phyloP scores from a whole-genome alignment of 176 grass and related monocot species.

The Olyra latifolia region DNA sequence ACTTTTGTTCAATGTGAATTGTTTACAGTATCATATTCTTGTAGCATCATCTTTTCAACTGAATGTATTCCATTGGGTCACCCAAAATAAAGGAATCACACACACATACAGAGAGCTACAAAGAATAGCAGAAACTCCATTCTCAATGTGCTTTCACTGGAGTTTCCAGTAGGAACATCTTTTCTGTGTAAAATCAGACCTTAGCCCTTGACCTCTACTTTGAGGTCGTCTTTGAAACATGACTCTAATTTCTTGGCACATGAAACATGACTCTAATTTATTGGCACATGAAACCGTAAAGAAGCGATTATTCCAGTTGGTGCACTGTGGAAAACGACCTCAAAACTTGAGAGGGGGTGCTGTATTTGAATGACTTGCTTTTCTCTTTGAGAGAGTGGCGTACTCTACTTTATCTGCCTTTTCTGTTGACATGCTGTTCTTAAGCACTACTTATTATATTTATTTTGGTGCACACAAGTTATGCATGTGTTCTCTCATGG shows the following conservation, averaged over 20 bases:
- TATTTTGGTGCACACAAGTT: neutral
- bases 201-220: neutral
- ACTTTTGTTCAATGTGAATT: neutral
- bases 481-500: neutral
- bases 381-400: neutral
- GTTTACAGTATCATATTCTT: conserved; percentile 9
- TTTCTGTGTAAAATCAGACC: neutral
- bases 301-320: neutral
- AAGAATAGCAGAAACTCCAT: neutral
- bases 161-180: neutral
- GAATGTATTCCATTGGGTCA: neutral
- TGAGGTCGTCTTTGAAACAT: neutral
- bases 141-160: neutral
- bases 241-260: conserved; percentile 9
- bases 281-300: conserved; percentile 1
- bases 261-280: conserved; percentile 17
- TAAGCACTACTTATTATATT: neutral
- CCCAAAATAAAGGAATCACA: neutral
- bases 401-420: neutral
- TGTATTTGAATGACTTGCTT: neutral
- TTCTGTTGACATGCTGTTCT: neutral
- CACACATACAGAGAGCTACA: neutral
- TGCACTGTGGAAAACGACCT: neutral
- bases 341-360: neutral
- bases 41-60: neutral